phyloP scores from a whole-genome alignment of 176 grass and related monocot species.

The bread wheat (Triticum aestivum) region IWGSC_CS_RefSeq_v2.1 NC_057811.1:425540579-425541078 shows the following conservation, averaged over 20 bases:
- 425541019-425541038: neutral
- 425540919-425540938: constrained; percentile 70
- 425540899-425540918: constrained; percentile 73
- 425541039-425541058: neutral
- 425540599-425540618: neutral
- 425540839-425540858: constrained; percentile 87
- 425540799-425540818: constrained; percentile 34
- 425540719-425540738: neutral
- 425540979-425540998: constrained; percentile 85
- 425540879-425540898: constrained; percentile 84
- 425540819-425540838: constrained; percentile 71
- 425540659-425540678: neutral
- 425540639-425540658: neutral
- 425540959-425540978: constrained; percentile 76
- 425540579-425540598: no score
- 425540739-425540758: no score
- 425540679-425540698: neutral
- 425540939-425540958: constrained; percentile 71
- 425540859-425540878: constrained; percentile 98
- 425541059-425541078: neutral
- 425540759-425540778: neutral
- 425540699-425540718: neutral
- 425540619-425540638: neutral
- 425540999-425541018: constrained; percentile 64
- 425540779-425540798: neutral